Conservation (phyloP, 768 basidiomycete species). For the Rhizopogon vesiculosus region DNA sequence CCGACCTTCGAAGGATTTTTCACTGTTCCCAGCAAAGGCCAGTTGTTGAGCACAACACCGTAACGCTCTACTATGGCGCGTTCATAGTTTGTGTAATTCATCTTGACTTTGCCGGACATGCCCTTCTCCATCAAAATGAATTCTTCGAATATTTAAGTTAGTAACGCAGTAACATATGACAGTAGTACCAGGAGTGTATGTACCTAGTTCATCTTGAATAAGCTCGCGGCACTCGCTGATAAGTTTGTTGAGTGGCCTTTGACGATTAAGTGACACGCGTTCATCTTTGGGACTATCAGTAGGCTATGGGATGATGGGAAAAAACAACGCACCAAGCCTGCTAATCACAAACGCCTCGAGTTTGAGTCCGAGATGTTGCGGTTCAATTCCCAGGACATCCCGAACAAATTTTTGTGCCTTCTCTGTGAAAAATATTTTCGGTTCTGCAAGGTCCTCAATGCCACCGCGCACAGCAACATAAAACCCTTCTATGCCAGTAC, state of each 20-base stretch:
- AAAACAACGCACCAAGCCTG: not conserved
- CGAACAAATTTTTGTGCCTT: conserved; percentile 2
- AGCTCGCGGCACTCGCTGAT: not conserved
- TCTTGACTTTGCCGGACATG: not conserved
- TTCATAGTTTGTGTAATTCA: conserved; percentile 1
- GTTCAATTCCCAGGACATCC: conserved; percentile 1
- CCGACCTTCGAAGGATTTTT: conserved; percentile 1
- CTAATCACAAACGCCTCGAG: conserved; percentile 1
- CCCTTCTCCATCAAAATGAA: not conserved
- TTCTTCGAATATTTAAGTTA: not conserved
- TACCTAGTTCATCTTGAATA: conserved; percentile 3
- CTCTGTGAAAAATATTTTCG: conserved; percentile 2
- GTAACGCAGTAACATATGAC: not conserved
- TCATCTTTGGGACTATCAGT: not conserved
- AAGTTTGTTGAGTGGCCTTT: conserved; percentile 1
- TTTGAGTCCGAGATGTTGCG: not conserved
- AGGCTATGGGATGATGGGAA: not conserved
- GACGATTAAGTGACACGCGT: not conserved
- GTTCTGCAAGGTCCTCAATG: conserved; percentile 1
- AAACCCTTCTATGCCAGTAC: conserved; percentile 4
- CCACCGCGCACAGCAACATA: not conserved
- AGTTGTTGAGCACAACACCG: not conserved
- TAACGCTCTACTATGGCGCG: not conserved
- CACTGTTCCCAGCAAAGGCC: not conserved
- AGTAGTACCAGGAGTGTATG: not conserved